A percentile compares a stretch with the other conserved stretches of the same genome.
phyloP scores from a whole-genome alignment of 805 yeast genomes.

The fission yeast (Schizosaccharomyces pombe) region DNA sequence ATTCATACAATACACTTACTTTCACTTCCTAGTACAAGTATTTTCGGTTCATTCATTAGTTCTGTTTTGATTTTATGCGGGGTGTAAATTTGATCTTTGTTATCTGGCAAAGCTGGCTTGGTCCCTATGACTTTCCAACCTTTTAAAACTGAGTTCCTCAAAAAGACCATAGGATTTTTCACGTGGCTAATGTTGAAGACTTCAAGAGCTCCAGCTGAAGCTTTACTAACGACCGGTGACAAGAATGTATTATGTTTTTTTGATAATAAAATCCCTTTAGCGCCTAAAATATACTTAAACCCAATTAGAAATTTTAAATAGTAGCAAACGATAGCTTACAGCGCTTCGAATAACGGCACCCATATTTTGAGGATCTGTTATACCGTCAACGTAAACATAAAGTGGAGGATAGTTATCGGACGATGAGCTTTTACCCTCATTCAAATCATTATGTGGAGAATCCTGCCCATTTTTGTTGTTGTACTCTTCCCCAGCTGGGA shows the following conservation, averaged over 20 bases:
- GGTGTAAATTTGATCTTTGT: background rate
- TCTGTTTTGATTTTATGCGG: background rate
- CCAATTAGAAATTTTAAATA: background rate
- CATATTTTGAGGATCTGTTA: background rate
- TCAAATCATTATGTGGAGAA: no score
- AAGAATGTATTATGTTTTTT: background rate
- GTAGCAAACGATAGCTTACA: background rate
- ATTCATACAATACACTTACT: background rate
- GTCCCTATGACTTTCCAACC: background rate
- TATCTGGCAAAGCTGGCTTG: no score
- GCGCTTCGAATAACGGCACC: background rate
- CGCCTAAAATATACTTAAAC: background rate
- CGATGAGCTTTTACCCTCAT: no score
- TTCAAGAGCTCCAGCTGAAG: constrained; percentile 1
- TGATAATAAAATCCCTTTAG: background rate
- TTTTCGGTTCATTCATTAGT: background rate
- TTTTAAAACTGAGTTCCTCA: background rate
- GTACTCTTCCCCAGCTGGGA: no score
- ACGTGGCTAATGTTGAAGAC: background rate
- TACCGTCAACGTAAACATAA: background rate
- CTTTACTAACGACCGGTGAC: constrained; percentile 1
- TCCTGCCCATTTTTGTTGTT: no score
- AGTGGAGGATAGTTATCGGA: background rate
- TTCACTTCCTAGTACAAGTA: background rate
- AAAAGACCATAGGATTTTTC: background rate